Percentiles rank a stretch among this genome's conserved stretches.
phyloP scores from a whole-genome alignment of 345 rosid species.

The Microthlaspi erraticum region DNA sequence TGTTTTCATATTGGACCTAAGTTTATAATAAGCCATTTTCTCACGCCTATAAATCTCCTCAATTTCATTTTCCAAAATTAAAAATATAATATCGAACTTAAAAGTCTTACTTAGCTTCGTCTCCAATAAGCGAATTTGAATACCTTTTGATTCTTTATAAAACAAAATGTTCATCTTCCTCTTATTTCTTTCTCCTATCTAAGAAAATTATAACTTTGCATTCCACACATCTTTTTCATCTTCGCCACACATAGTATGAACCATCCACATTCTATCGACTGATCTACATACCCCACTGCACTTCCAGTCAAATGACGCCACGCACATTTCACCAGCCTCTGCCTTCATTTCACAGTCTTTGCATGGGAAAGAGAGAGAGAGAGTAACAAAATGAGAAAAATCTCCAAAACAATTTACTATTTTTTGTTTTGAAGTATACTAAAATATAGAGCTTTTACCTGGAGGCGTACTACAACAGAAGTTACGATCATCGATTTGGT shows the following conservation, averaged over 20 bases:
- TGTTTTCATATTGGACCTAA: neutral
- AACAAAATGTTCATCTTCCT: constrained; percentile 21
- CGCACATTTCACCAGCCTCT: constrained; percentile 81
- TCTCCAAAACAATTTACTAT: neutral
- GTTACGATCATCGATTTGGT: constrained; percentile 79
- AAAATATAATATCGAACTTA: constrained; percentile 19
- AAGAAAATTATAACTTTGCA: constrained; percentile 46
- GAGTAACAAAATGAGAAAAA: constrained; percentile 17
- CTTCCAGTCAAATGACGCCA: constrained; percentile 96
- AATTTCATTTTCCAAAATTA: neutral
- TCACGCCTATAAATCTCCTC: constrained; percentile 1
- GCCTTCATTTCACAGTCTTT: constrained; percentile 96
- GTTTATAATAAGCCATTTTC: neutral
- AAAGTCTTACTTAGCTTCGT: neutral
- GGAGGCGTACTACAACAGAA: constrained; percentile 95
- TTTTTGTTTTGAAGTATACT: neutral
- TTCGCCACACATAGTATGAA: constrained; percentile 85
- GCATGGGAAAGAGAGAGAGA: neutral
- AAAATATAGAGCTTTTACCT: constrained; percentile 51
- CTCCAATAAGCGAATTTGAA: constrained; percentile 23
- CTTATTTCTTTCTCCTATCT: constrained; percentile 8
- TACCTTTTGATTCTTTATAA: constrained; percentile 25
- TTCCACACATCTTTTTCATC: constrained; percentile 81
- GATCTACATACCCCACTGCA: constrained; percentile 96
- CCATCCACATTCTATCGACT: constrained; percentile 77